Conservation (phyloP, 164 flowering plant species). For the Kalanchoe fedtschenkoi region DNA sequence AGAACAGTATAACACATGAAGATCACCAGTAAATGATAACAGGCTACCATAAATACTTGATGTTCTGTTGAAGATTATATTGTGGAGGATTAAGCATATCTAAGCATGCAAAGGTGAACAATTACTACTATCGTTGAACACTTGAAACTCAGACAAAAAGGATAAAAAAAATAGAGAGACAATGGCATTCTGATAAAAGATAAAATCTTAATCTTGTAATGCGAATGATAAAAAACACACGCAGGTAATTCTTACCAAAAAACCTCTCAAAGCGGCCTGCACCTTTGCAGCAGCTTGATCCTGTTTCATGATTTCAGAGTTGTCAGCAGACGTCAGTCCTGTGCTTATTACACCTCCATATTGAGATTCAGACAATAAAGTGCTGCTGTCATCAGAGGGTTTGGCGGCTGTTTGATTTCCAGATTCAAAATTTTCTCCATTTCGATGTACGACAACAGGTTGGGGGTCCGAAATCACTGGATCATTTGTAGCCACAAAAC, state of each 20-base stretch:
- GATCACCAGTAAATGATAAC: no score
- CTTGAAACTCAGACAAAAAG: no score
- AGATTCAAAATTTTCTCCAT: conserved; percentile 5
- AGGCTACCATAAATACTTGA: no score
- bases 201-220: neutral
- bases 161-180: no score
- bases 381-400: conserved; percentile 5
- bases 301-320: conserved; percentile 20
- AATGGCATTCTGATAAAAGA: no score
- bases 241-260: conserved; percentile 32
- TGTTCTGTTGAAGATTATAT: no score
- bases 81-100: no score
- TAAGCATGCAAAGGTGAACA: no score
- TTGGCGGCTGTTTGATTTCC: conserved; percentile 4
- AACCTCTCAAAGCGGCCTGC: conserved; percentile 63
- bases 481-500: conserved; percentile 14
- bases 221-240: neutral
- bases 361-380: conserved; percentile 2
- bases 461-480: conserved; percentile 12
- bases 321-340: conserved; percentile 11
- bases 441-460: conserved; percentile 2
- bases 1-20: neutral
- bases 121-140: no score
- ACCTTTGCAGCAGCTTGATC: conserved; percentile 47
- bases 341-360: conserved; percentile 11